Base-by-base conservation (phyloP, 768 basidiomycete species). In the Kwoniella sp. region DNA sequence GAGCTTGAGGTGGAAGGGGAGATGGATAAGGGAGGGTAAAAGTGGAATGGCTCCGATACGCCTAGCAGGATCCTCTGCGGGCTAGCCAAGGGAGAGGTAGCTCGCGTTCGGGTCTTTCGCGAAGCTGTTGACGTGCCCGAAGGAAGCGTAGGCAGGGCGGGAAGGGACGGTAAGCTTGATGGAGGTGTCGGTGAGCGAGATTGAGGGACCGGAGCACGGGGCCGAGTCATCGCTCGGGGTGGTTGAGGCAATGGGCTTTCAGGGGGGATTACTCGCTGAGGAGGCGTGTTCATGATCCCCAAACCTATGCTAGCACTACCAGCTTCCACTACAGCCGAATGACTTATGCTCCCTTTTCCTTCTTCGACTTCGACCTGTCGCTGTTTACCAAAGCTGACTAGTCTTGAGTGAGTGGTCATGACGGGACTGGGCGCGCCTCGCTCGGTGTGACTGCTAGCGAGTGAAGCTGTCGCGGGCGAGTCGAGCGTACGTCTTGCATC, bases 21-120 rank as follows among this genome's bases (percentile, higher is more conserved):
- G n/a, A 60, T 64, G 27, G 55, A 57, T 21, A 70, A 33, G 7
- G 64, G 69, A 13, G 72, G 72, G 37, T 73, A 69, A 37, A 70
- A 73, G 40, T 73, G 72, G 63, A 73, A 73, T 49, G 69, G 69
- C 50, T 73, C 72, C 6, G 63, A 63, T 25, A 74, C 72, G 33
- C 72, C 72, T 22, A 74, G 55, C n/a, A 71, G 50, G 22, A 74
- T 68, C 29, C 70, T 48, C 29, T 68, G 68, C 13, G 68, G 53
- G 51, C 50, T 60, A 2, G 58, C 30, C n/a, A 59, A 30, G 9
- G 58, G 58, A 10, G 58, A 60, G 21, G 24, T 10, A 4, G 55
- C 55, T 44, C 25, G 55, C 2, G 30, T 25, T 8, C 55, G 33
- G 22, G 12, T 33, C 33, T 40, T 48, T n/a, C n/a, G 22, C 55